These are phyloP conservation scores for Eucalyptus curtisii DNA, from an alignment of 345 rosid species.

Conservation along the genomic window DNA sequence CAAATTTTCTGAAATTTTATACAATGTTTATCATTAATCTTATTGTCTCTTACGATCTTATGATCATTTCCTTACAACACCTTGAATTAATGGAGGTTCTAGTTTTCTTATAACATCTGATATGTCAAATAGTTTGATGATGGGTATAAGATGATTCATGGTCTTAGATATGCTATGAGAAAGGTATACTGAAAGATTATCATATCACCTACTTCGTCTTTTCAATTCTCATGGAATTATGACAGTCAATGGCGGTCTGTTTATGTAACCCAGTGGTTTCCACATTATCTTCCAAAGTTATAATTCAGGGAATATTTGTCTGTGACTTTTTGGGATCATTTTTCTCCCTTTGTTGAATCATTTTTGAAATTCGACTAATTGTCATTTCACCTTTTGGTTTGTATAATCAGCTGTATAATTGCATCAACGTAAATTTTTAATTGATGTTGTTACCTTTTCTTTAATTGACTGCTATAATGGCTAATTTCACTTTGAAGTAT, in stretches of 20 bases:
- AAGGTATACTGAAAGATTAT: background rate
- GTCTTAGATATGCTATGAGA: background rate
- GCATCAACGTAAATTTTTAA: background rate
- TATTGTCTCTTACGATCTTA: background rate
- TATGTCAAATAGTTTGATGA: background rate
- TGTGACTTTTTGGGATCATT: background rate
- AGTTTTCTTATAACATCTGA: background rate
- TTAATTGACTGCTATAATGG: background rate
- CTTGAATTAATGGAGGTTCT: background rate
- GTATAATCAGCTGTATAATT: background rate
- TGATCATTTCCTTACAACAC: background rate
- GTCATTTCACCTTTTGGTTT: background rate
- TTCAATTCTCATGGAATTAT: background rate
- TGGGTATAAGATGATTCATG: background rate
- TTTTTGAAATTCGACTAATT: background rate
- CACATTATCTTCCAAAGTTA: background rate
- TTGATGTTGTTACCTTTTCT: background rate
- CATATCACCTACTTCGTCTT: background rate
- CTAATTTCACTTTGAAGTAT: background rate
- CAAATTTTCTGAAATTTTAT: background rate
- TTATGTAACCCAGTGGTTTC: background rate
- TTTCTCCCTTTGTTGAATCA: background rate
- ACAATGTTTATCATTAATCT: background rate
- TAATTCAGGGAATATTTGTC: background rate
- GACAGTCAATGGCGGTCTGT: background rate